Evolutionary conservation across 106 monocot species (phyloP).

Genomic region (Dendrobium nobile): DNA sequence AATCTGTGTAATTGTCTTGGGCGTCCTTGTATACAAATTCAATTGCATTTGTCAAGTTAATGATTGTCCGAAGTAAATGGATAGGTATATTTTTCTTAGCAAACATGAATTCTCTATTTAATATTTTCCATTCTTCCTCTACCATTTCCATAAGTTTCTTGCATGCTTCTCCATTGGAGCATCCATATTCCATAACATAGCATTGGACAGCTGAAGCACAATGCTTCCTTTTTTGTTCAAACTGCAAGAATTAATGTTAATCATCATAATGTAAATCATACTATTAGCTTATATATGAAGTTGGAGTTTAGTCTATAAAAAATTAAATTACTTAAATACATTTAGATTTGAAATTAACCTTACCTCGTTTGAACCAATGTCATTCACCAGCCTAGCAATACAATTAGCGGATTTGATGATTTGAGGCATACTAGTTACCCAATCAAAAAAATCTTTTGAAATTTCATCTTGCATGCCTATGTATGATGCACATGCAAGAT

Average conservation of each 20-base stretch:
- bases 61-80: background rate
- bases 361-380: slow-evolving; percentile 2
- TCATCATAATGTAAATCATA: background rate
- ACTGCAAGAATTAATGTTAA: background rate
- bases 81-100: background rate
- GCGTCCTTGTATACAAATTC: background rate
- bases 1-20: background rate
- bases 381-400: background rate
- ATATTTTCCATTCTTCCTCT: background rate
- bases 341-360: background rate
- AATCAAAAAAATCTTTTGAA: background rate
- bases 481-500: background rate
- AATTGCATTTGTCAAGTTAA: background rate
- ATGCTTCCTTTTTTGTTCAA: slow-evolving; percentile 7
- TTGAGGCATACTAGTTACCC: background rate
- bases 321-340: background rate
- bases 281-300: too few species aligned
- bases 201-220: background rate
- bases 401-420: background rate
- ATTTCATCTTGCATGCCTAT: background rate
- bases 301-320: background rate
- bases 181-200: background rate
- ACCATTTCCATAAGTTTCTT: background rate
- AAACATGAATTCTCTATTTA: background rate
- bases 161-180: background rate